A percentile compares a stretch with the other conserved stretches of the same genome.
These are phyloP conservation scores for Boletus fagicola DNA, from an alignment of 768 basidiomycete genomes.

Conservation along the genomic window DNA sequence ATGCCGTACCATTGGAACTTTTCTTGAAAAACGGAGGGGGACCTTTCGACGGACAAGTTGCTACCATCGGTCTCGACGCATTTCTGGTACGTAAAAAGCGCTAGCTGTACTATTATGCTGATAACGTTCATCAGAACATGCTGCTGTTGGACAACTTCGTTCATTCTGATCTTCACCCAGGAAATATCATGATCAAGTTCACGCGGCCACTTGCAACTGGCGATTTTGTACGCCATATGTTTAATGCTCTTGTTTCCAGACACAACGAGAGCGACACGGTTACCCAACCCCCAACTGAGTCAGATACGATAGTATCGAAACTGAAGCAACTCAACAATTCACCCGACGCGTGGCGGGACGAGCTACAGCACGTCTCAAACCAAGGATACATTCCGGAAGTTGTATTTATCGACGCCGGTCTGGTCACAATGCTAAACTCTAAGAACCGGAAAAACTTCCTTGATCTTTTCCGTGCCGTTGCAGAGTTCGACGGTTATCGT, in stretches of 20 bases:
- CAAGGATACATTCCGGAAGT: conserved; percentile 90
- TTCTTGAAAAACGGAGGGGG: conserved; percentile 92
- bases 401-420: conserved; percentile 94
- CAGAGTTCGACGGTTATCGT: conserved; percentile 95
- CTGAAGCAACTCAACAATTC: conserved; percentile 60
- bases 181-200: conserved; percentile 98
- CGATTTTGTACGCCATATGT: conserved; percentile 60
- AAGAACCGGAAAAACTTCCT: conserved; percentile 91
- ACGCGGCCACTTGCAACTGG: conserved; percentile 76
- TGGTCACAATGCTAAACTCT: conserved; percentile 83
- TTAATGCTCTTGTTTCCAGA: conserved; percentile 50
- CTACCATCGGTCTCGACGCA: conserved; percentile 90
- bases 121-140: conserved; percentile 71
- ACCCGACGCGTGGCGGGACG: conserved; percentile 66
- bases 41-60: conserved; percentile 84
- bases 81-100: conserved; percentile 66
- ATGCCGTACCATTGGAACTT: conserved; percentile 83
- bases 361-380: conserved; percentile 57
- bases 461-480: conserved; percentile 93
- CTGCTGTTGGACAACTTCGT: conserved; percentile 97
- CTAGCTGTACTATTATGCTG: not conserved
- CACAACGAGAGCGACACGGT: conserved; percentile 22
- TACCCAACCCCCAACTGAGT: conserved; percentile 39
- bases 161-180: conserved; percentile 87
- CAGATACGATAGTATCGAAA: conserved; percentile 64